These are phyloP conservation scores for Entelexis sorbosivorans DNA, from an alignment of 1,139 yeast genomes.

Conservation along the genomic window DNA sequence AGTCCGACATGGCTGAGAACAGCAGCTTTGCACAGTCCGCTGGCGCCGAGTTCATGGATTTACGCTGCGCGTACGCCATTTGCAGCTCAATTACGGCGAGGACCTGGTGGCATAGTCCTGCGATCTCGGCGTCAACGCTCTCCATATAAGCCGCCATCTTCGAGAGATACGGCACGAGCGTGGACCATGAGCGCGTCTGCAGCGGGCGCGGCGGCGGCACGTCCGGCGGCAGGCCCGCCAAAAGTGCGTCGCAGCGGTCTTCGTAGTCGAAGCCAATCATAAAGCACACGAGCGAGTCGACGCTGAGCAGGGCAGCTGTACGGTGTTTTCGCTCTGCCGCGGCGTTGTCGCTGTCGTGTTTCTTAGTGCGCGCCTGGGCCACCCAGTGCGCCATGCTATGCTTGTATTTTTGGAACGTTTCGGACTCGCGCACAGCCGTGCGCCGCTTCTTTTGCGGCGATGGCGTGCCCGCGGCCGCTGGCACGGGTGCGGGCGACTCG, in stretches of 20 bases:
- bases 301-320: slow-evolving; percentile 28
- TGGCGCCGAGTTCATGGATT: not conserved
- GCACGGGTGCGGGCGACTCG: not conserved
- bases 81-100: slow-evolving; percentile 32
- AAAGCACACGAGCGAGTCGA: slow-evolving; percentile 33
- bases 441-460: slow-evolving; percentile 4
- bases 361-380: slow-evolving; percentile 29
- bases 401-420: slow-evolving; percentile 17
- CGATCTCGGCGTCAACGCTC: slow-evolving; percentile 23
- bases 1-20: slow-evolving; percentile 26
- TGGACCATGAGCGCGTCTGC: slow-evolving; percentile 31
- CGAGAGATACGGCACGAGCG: slow-evolving; percentile 30
- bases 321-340: slow-evolving; percentile 23
- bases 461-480: not conserved
- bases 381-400: slow-evolving; percentile 29
- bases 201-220: slow-evolving; percentile 16
- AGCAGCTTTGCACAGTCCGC: slow-evolving; percentile 9
- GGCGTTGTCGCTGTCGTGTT: slow-evolving; percentile 31
- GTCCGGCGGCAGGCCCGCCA: slow-evolving; percentile 16
- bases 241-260: slow-evolving; percentile 29
- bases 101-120: slow-evolving; percentile 31
- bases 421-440: not conserved
- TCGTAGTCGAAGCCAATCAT: slow-evolving; percentile 35
- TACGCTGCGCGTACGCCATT: slow-evolving; percentile 22
- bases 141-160: slow-evolving; percentile 19